phyloP scores from a whole-genome alignment of 176 grass and related monocot genomes.

The Oryza glumipatula region DNA sequence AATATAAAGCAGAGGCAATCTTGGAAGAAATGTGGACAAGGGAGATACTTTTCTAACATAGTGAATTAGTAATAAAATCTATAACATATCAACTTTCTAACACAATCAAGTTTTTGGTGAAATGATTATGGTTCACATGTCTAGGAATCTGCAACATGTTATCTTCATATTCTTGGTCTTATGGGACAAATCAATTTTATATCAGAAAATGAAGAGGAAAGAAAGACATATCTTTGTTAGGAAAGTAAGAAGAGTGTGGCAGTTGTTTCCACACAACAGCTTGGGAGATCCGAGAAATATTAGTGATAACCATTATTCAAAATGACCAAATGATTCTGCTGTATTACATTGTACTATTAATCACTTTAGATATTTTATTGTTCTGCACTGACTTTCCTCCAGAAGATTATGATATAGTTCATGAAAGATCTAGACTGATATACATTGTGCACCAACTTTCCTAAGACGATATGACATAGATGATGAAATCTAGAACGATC shows the following conservation, averaged over 20 bases:
- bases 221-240: neutral
- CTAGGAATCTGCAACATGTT: neutral
- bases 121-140: slow-evolving; percentile 3
- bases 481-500: neutral
- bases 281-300: neutral
- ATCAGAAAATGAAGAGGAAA: neutral
- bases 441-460: neutral
- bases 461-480: slow-evolving; percentile 14
- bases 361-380: slow-evolving; percentile 11
- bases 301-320: neutral
- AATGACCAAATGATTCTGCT: neutral
- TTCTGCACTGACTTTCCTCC: neutral
- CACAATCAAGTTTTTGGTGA: neutral
- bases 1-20: neutral
- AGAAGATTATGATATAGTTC: slow-evolving; percentile 15
- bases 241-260: neutral
- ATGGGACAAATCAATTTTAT: neutral
- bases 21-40: neutral
- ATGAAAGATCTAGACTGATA: slow-evolving; percentile 1
- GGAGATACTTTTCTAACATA: neutral
- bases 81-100: neutral
- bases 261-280: neutral
- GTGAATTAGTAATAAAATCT: slow-evolving; percentile 7
- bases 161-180: neutral
- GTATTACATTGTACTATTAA: neutral